Conservation (phyloP, 2,329 filamentous ascomycete species). For the Microsporum audouinii region DNA sequence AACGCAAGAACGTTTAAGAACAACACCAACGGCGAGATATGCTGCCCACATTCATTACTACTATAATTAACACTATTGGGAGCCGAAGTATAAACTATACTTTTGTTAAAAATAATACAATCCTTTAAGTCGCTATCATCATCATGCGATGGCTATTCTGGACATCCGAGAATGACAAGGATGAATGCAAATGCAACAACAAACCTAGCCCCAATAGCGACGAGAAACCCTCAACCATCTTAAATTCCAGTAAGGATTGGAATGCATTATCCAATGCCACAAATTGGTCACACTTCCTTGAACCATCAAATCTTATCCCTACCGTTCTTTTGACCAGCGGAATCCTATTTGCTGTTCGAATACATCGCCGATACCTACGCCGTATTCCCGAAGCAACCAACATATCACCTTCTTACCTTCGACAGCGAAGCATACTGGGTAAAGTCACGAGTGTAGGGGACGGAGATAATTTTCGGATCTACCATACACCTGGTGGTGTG, state of each 20-base stretch:
- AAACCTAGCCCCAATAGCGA: background rate
- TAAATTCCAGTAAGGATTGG: conserved; percentile 25
- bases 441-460: conserved; percentile 89
- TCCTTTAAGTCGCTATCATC: conserved; percentile 4
- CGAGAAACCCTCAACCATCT: background rate
- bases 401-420: conserved; percentile 64
- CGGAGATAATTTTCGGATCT: conserved; percentile 90
- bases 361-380: conserved; percentile 52
- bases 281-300: conserved; percentile 30
- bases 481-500: conserved; percentile 85
- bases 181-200: background rate
- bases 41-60: background rate
- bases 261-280: conserved; percentile 33
- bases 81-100: background rate
- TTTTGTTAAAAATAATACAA: background rate
- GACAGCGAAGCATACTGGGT: conserved; percentile 66
- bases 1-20: background rate
- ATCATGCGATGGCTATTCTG: conserved; percentile 42
- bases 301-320: conserved; percentile 27
- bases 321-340: conserved; percentile 30
- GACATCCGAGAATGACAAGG: conserved; percentile 19
- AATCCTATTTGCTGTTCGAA: conserved; percentile 26
- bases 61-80: background rate
- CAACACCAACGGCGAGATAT: background rate
- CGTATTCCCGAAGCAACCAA: conserved; percentile 68